Base-by-base conservation (phyloP, 371 early-diverging fungal genomes). In the Blakeslea trispora region DNA sequence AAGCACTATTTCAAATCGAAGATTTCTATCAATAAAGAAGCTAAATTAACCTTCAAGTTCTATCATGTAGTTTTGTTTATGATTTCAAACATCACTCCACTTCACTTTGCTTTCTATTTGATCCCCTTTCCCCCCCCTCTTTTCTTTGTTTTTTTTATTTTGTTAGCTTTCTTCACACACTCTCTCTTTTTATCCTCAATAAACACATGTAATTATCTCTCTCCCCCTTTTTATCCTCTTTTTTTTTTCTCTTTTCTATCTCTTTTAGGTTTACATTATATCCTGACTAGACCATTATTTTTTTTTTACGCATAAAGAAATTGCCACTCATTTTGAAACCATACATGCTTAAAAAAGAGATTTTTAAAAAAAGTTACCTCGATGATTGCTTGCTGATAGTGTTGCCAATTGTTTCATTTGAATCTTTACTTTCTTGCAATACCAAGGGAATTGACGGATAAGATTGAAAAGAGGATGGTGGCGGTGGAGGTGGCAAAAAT, bases 1-100 rank as follows among this genome's bases (percentile, higher is more conserved):
- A n/a, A 71, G 48, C 14, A 58, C 40, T 7, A 71, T 55, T 54
- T 61, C 40, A 55, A 71, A 64, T 23, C 61, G 58, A 50, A 63
- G 60, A 23, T 48, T 55, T 28, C 61, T 63, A 55, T 10, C n/a
- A n/a, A n/a, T n/a, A n/a, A n/a, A n/a, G n/a, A n/a, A n/a, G n/a
- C n/a, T n/a, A n/a, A n/a, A n/a, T n/a, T n/a, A n/a, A n/a, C n/a
- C n/a, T n/a, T n/a, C n/a, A n/a, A n/a, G n/a, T n/a, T n/a, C n/a
- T n/a, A n/a, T n/a, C n/a, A n/a, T n/a, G n/a, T n/a, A n/a, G n/a
- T n/a, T n/a, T n/a, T n/a, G n/a, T n/a, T n/a, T n/a, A n/a, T n/a
- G n/a, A n/a, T n/a, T n/a, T n/a, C n/a, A n/a, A n/a, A n/a, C 28
- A 28, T 28, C 28, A 28, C 28, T 28, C 28, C 7, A 28, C n/a